Evolutionary conservation across 106 monocot species (phyloP), one percentile per base, ranked within the genome.

Genomic region (Alisma plantagoaquatica): DNA sequence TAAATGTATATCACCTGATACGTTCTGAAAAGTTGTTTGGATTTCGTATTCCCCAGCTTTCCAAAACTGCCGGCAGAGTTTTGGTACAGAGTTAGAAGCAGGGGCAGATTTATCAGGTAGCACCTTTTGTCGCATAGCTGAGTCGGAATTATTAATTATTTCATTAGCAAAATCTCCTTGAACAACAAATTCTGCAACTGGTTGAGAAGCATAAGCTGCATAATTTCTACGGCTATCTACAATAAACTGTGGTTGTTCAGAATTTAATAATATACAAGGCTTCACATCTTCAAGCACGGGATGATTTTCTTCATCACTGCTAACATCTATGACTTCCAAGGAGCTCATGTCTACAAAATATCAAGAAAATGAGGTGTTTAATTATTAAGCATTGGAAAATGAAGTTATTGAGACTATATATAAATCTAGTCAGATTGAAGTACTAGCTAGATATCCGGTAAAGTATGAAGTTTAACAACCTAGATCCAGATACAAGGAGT

Each of bases 21-120:
- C n/a, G n/a, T n/a, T n/a, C n/a, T n/a, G n/a, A n/a, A 43, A 43
- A 57, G 46, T 20, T 58, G 43, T 35, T 43, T 51, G 43, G n/a
- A 63, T 53, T 58, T 79, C 73, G 69, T 86, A 86, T 31, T 86
- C 86, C 23, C 92, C 92, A 23, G 92, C 82, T 63, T 79, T 82
- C 92, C 92, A 92, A 55, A 92, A 92, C 42, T 86, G 78, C 12
- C 76, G 82, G 45, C 75, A 76, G 49, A 73, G 46, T 46, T 54
- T 32, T 21, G 55, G 22, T 59, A 53, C 58, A 0, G 20, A 25
- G 35, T 20, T 35, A 54, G 54, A 22, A 42, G 7, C 33, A 48
- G 29, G 23, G 51, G 18, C 43, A 21, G 27, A 38, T 29, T 3
- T 38, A 7, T 38, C 9, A 38, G 14, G 9, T 7, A 38, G 14